These are phyloP conservation scores for Mangifera indica DNA, from an alignment of 345 rosid species.

Conservation along the genomic window DNA sequence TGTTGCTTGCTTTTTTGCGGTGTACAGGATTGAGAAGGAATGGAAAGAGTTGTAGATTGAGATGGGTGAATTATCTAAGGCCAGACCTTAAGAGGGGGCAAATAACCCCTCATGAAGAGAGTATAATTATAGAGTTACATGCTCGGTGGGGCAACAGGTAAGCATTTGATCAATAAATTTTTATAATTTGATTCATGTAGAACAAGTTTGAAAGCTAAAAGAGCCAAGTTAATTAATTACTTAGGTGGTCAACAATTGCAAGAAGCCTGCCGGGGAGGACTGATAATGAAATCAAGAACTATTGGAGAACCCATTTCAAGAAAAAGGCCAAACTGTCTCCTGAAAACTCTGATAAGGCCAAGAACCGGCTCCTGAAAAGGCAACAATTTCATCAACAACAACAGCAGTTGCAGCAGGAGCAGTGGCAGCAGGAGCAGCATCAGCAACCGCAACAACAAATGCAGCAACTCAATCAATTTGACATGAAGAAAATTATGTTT, in stretches of 20 bases:
- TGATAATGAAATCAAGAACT: constrained; percentile 88
- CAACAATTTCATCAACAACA: constrained; percentile 75
- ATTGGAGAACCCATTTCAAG: constrained; percentile 97
- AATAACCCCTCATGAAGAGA: constrained; percentile 85
- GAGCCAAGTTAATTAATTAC: constrained; percentile 5
- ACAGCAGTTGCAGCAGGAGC: constrained; percentile 35
- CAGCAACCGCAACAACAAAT: constrained; percentile 25
- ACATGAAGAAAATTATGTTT: constrained; percentile 58
- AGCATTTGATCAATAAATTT: neutral
- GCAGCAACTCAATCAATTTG: constrained; percentile 48
- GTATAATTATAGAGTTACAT: constrained; percentile 77
- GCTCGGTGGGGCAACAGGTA: constrained; percentile 96
- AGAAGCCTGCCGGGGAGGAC: constrained; percentile 93
- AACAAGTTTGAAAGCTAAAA: neutral
- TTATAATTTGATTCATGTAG: no score
- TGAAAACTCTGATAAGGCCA: constrained; percentile 47
- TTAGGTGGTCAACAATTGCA: constrained; percentile 97
- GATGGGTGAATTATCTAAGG: constrained; percentile 95
- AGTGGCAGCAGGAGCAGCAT: constrained; percentile 24
- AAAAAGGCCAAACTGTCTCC: constrained; percentile 57
- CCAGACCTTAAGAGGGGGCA: constrained; percentile 94
- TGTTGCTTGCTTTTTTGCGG: neutral
- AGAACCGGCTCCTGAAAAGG: constrained; percentile 54
- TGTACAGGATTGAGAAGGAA: constrained; percentile 72
- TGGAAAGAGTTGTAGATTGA: constrained; percentile 89